Conservation (phyloP, 768 basidiomycete species). For the Tricholomella constricta region DNA sequence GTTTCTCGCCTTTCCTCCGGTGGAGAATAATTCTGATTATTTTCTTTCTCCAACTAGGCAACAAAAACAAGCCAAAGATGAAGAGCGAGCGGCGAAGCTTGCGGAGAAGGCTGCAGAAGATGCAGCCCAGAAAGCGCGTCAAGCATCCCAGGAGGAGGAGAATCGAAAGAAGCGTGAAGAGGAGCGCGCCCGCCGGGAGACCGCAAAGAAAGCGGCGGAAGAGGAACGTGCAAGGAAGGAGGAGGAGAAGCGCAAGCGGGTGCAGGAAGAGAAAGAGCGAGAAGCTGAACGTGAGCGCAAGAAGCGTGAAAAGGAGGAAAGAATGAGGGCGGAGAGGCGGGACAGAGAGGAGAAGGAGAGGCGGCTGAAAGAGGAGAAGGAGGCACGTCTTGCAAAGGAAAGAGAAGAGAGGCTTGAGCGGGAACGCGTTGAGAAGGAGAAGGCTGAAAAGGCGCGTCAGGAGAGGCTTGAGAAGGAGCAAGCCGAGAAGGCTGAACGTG, state of each 20-base stretch:
- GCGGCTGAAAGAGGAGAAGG: slow-evolving; percentile 67
- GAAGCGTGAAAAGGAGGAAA: slow-evolving; percentile 75
- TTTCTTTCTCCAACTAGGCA: slow-evolving; percentile 57
- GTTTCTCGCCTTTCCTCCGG: too few relatives aligned
- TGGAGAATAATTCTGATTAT: slow-evolving; percentile 12
- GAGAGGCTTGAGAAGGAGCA: slow-evolving; percentile 40
- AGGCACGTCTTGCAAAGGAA: slow-evolving; percentile 65
- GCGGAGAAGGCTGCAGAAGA: slow-evolving; percentile 89
- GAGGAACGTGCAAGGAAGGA: slow-evolving; percentile 84
- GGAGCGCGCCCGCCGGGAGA: slow-evolving; percentile 79
- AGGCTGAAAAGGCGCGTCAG: slow-evolving; percentile 32
- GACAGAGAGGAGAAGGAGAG: slow-evolving; percentile 69
- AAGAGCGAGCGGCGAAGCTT: slow-evolving; percentile 80
- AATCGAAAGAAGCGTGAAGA: slow-evolving; percentile 82
- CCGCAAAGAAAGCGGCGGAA: slow-evolving; percentile 71
- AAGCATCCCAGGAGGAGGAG: slow-evolving; percentile 78
- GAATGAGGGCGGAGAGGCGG: slow-evolving; percentile 67
- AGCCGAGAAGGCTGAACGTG: slow-evolving; percentile 41
- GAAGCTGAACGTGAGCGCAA: slow-evolving; percentile 76
- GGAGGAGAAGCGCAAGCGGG: slow-evolving; percentile 77
- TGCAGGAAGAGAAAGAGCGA: slow-evolving; percentile 79
- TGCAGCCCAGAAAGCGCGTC: slow-evolving; percentile 73
- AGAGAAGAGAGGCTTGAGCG: slow-evolving; percentile 56
- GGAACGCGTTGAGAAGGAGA: slow-evolving; percentile 45
- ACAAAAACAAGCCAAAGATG: slow-evolving; percentile 92